Evolutionary conservation across 805 yeast species (phyloP), one percentile per base, ranked within the genome.

Genomic region (Starmerella apis): DNA sequence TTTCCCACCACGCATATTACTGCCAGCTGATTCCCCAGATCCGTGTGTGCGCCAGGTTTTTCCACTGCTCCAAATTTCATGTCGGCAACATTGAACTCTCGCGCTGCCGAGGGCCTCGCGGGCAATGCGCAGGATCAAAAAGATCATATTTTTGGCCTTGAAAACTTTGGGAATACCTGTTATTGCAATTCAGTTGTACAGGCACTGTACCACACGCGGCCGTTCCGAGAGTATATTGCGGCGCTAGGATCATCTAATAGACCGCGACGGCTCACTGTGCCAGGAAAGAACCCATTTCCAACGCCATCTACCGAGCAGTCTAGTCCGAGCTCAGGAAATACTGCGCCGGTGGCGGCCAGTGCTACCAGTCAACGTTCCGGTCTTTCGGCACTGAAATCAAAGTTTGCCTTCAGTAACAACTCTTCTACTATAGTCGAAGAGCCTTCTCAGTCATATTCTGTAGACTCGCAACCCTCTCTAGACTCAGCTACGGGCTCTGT

Each of bases 101-200:
- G 43, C 13, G 20, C 41, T 18, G 9, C 41, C 8, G 41, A 37
- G 18, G 16, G 18, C 27, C 41, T 13, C n/a, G 14, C 27, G 27
- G 41, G 41, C 25, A 11, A 22, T 13, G 30, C 31, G 14, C 30
- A 23, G 53, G 24, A 18, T 11, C 23, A 53, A 10, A 45, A 47
- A 2, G 61, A 63, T 45, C 67, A 69, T 54, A 60, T 70, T 42
- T 70, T 67, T 51, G 74, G 74, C 48, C 64, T 70, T 60, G 73
- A 70, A 55, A 70, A 70, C 58, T 67, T 68, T 51, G 71, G 72
- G 41, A 65, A 87, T 63, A 87, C 96, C 0, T 92, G 97, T 68
- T 90, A 90, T 68, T 85, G 95, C 66, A 92, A 92, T 60, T 86
- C 96, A 9, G 84, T 92, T 27, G 68, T 92, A 22, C 98, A 92